Conservation (phyloP, 441 rosid genomes). For the Eruca vesicaria region DNA sequence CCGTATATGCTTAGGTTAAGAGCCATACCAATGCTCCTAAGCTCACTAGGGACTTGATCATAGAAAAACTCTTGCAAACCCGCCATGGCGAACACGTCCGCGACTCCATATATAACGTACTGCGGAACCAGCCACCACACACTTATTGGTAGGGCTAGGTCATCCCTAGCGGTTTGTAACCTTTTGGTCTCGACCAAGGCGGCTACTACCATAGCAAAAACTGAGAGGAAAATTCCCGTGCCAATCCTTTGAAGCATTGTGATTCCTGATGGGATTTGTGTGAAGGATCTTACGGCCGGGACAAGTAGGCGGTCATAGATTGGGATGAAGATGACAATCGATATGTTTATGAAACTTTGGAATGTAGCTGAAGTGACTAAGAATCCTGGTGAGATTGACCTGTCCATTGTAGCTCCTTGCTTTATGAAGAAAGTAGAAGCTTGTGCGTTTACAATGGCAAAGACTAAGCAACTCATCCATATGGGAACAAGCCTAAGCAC, state of each 20-base stretch:
- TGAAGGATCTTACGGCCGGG: slow-evolving; percentile 41
- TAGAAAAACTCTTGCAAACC: neutral
- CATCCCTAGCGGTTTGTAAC: slow-evolving; percentile 34
- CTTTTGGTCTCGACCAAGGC: slow-evolving; percentile 49
- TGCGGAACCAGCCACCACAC: slow-evolving; percentile 56
- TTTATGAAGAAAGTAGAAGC: slow-evolving; percentile 46
- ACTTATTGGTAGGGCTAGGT: slow-evolving; percentile 27
- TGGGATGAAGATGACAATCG: slow-evolving; percentile 39
- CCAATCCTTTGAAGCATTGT: slow-evolving; percentile 58
- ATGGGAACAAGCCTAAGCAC: slow-evolving; percentile 45
- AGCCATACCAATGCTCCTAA: neutral
- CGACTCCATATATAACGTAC: slow-evolving; percentile 9
- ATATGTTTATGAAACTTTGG: slow-evolving; percentile 34
- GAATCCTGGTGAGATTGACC: slow-evolving; percentile 35
- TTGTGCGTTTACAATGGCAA: slow-evolving; percentile 37
- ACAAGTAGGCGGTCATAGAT: slow-evolving; percentile 43
- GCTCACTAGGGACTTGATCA: neutral
- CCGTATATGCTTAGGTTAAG: neutral
- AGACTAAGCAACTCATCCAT: slow-evolving; percentile 46
- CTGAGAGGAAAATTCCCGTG: slow-evolving; percentile 36
- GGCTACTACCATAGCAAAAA: slow-evolving; percentile 35
- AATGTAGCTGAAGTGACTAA: slow-evolving; percentile 49
- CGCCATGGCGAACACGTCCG: neutral
- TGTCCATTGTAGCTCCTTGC: slow-evolving; percentile 50
- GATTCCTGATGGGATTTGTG: slow-evolving; percentile 42